A percentile compares a stretch with the other conserved stretches of the same genome.
Conservation (phyloP, 495 filamentous ascomycete genomes). For the Oidiodendron maius region DNA sequence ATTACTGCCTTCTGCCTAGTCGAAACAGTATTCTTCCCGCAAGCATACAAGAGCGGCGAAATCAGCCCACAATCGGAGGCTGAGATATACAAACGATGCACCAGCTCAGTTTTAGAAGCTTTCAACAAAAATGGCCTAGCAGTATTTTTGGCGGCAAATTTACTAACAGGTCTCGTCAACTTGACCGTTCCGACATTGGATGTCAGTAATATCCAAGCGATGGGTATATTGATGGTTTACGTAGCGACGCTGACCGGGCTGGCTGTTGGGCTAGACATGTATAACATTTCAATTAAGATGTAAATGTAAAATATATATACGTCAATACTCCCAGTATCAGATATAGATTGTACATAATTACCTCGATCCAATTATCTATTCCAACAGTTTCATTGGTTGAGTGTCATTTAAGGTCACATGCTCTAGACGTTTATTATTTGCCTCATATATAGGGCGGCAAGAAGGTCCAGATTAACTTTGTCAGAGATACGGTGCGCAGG, state of each 20-base stretch:
- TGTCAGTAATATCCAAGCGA: constrained; percentile 51
- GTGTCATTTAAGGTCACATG: too few species aligned
- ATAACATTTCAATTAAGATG: constrained; percentile 70
- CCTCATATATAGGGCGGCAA: too few species aligned
- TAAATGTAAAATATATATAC: constrained; percentile 29
- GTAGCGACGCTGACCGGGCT: constrained; percentile 55
- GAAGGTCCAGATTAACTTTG: too few species aligned
- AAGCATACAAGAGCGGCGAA: constrained; percentile 46
- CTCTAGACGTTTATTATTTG: too few species aligned
- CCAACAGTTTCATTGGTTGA: too few species aligned
- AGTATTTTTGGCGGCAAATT: constrained; percentile 82
- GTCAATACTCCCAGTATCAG: too few species aligned
- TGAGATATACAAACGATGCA: constrained; percentile 56
- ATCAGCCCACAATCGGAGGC: constrained; percentile 42
- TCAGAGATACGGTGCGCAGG: too few species aligned
- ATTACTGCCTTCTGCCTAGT: constrained; percentile 70
- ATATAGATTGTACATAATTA: too few species aligned
- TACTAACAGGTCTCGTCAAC: constrained; percentile 85
- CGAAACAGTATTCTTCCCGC: constrained; percentile 72
- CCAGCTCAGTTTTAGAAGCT: constrained; percentile 69
- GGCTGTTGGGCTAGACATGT: constrained; percentile 66
- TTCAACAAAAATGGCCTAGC: constrained; percentile 87
- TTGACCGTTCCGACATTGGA: constrained; percentile 76
- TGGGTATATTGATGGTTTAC: constrained; percentile 72
- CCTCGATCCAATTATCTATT: too few species aligned